Conservation (phyloP, 768 basidiomycete genomes). For the Atractiella rhizophila region DNA sequence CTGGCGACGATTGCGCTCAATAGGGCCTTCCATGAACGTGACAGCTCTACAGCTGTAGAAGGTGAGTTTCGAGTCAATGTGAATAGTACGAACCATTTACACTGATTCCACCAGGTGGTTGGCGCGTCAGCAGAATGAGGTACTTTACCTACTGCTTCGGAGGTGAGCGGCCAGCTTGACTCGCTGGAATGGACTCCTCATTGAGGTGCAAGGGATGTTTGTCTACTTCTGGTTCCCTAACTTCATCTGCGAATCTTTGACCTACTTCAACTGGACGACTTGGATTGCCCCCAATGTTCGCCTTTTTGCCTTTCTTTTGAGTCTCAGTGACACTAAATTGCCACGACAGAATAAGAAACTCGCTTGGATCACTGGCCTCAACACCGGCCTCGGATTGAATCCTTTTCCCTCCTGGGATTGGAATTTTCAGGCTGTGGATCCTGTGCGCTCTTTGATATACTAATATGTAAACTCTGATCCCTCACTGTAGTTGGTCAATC, state of each 20-base stretch:
- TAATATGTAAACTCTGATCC: no score
- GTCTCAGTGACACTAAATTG: no score
- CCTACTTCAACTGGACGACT: conserved; percentile 19
- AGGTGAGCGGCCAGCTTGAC: no score
- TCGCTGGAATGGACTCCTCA: no score
- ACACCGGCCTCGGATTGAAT: conserved; percentile 23
- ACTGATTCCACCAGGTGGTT: no score
- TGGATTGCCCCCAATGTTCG: conserved; percentile 26
- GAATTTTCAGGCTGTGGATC: no score
- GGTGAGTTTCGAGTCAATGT: no score
- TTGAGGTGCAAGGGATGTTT: no score
- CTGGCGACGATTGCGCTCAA: conserved; percentile 18
- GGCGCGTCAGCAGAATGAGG: conserved; percentile 1
- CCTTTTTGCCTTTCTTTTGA: no score
- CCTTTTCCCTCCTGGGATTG: conserved; percentile 16
- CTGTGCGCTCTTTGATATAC: no score
- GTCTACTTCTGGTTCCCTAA: conserved; percentile 9
- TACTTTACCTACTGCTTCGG: conserved; percentile 11
- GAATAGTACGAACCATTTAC: no score
- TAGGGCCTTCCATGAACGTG: conserved; percentile 14
- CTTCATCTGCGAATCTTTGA: conserved; percentile 3
- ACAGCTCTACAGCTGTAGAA: background rate
- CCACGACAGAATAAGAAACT: conserved; percentile 26
- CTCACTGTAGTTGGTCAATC: no score
- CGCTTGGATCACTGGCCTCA: conserved; percentile 17